Conservation (phyloP, 2,329 filamentous ascomycete genomes). For the Scedosporium boydii region DNA sequence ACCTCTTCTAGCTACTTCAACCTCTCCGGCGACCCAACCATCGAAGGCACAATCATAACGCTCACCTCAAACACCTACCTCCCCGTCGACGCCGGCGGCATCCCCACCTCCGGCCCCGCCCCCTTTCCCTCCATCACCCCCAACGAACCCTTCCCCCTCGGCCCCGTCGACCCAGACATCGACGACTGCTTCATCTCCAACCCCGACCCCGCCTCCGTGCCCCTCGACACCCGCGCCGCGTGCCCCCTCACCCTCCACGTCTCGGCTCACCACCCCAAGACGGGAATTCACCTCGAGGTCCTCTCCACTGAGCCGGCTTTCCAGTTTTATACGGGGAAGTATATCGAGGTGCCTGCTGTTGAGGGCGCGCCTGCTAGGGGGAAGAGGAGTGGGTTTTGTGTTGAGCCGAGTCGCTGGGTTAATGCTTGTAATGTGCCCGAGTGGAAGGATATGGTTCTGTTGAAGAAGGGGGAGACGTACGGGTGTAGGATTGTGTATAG, state of each 20-base stretch:
- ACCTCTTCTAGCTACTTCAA: slow-evolving; percentile 49
- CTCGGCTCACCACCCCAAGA: slow-evolving; percentile 62
- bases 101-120: slow-evolving; percentile 61
- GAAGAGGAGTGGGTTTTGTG: slow-evolving; percentile 70
- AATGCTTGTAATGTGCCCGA: slow-evolving; percentile 76
- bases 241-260: slow-evolving; percentile 57
- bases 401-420: slow-evolving; percentile 85
- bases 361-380: slow-evolving; percentile 54
- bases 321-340: slow-evolving; percentile 91
- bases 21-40: slow-evolving; percentile 41
- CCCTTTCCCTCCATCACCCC: slow-evolving; percentile 57
- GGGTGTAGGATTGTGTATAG: slow-evolving; percentile 76
- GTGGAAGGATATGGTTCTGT: slow-evolving; percentile 68
- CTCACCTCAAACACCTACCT: slow-evolving; percentile 58
- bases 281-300: slow-evolving; percentile 74
- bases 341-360: slow-evolving; percentile 65
- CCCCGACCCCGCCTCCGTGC: slow-evolving; percentile 46
- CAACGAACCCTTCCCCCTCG: slow-evolving; percentile 61
- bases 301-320: slow-evolving; percentile 90
- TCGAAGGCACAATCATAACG: slow-evolving; percentile 55
- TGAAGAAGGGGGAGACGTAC: slow-evolving; percentile 79
- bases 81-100: slow-evolving; percentile 61
- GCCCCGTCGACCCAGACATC: slow-evolving; percentile 61
- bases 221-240: slow-evolving; percentile 53
- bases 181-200: slow-evolving; percentile 88